A percentile compares a stretch with the other conserved stretches of the same genome.
Evolutionary conservation across 2,329 filamentous ascomycete species (phyloP).

Genomic region (Blumeria hordei): DNA sequence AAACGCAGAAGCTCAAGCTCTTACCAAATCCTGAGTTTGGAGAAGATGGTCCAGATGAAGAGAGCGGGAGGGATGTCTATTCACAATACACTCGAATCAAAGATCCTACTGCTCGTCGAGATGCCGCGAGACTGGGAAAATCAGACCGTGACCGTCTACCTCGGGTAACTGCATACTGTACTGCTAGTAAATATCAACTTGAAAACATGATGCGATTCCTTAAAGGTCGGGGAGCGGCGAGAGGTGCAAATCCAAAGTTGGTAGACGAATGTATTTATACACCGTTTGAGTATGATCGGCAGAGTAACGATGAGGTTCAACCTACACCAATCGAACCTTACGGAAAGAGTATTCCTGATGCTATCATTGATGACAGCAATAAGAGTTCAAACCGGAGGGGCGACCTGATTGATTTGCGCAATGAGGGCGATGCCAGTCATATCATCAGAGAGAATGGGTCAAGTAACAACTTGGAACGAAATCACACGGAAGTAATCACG

Average conservation of each 20-base stretch:
- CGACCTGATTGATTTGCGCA: slow-evolving; percentile 34
- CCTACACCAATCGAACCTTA: slow-evolving; percentile 16
- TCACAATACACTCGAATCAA: slow-evolving; percentile 96
- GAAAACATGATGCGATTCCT: slow-evolving; percentile 76
- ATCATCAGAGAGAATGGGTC: slow-evolving; percentile 27
- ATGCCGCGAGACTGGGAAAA: slow-evolving; percentile 80
- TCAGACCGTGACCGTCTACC: slow-evolving; percentile 72
- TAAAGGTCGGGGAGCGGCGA: slow-evolving; percentile 56
- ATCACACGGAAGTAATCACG: slow-evolving; percentile 9
- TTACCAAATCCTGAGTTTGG: slow-evolving; percentile 70
- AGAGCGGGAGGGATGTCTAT: slow-evolving; percentile 87
- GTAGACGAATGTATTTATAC: slow-evolving; percentile 98
- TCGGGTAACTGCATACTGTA: slow-evolving; percentile 89
- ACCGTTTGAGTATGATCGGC: slow-evolving; percentile 48
- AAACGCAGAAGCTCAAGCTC: slow-evolving; percentile 91
- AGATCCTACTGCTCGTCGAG: slow-evolving; percentile 74
- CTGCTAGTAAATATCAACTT: slow-evolving; percentile 74
- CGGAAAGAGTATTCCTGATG: slow-evolving; percentile 8
- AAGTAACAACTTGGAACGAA: slow-evolving; percentile 5
- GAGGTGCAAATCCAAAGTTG: slow-evolving; percentile 65
- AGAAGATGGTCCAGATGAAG: slow-evolving; percentile 57
- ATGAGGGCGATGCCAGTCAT: slow-evolving; percentile 32
- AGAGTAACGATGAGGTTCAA: slow-evolving; percentile 24
- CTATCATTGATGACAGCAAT: slow-evolving; percentile 26
- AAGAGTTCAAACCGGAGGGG: slow-evolving; percentile 56